Evolutionary conservation across 1,284 basidiomycete genomes (phyloP).

Genomic region (Ceraceosorus bombacis): DNA sequence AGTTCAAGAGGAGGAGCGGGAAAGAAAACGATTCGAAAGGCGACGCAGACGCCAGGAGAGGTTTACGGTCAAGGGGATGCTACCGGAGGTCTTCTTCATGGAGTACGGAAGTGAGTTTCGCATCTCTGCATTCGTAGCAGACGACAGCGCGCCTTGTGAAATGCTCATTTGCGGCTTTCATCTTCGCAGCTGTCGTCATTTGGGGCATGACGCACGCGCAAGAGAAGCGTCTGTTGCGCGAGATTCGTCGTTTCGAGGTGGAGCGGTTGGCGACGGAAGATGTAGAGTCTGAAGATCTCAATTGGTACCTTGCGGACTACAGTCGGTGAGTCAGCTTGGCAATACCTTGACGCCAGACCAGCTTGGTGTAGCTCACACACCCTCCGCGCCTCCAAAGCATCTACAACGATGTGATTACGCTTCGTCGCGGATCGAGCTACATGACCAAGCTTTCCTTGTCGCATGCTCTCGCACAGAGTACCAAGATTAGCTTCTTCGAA

Average conservation of each 20-base stretch:
- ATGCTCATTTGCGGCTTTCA: background rate
- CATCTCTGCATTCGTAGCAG: too few relatives aligned
- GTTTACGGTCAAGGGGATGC: constrained; percentile 27
- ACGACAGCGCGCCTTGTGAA: background rate
- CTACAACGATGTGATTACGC: constrained; percentile 95
- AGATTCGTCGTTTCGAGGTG: constrained; percentile 73
- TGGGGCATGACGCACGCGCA: constrained; percentile 94
- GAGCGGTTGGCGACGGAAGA: constrained; percentile 60
- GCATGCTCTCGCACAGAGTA: constrained; percentile 88
- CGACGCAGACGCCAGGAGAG: constrained; percentile 10
- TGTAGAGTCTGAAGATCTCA: constrained; percentile 85
- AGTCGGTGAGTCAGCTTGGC: constrained; percentile 17
- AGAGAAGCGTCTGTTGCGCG: constrained; percentile 81
- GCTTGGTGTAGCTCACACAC: background rate
- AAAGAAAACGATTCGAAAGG: constrained; percentile 5
- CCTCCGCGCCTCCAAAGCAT: constrained; percentile 56
- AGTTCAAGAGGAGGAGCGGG: constrained; percentile 1
- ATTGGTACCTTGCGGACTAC: constrained; percentile 94
- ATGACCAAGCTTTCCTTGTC: constrained; percentile 95
- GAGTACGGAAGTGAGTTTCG: constrained; percentile 62
- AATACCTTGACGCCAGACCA: too few relatives aligned
- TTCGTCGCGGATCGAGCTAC: constrained; percentile 86
- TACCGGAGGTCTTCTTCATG: constrained; percentile 64
- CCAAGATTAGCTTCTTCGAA: constrained; percentile 72
- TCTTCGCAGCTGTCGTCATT: constrained; percentile 62